These are phyloP conservation scores for Rosa hybrid DNA, from an alignment of 331 rosid species.

Conservation along the genomic window DNA sequence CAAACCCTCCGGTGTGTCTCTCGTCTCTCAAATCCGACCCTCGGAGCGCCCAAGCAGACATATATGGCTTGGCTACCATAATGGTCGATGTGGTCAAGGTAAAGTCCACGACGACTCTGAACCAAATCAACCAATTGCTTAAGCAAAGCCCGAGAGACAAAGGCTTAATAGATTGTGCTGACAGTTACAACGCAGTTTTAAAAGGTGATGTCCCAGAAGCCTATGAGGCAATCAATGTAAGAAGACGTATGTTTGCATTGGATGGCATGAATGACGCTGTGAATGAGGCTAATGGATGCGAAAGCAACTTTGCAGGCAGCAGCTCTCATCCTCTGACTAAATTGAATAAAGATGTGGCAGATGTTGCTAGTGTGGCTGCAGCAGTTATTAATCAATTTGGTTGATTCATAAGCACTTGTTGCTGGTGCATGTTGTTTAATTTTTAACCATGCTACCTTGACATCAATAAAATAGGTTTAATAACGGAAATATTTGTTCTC, in stretches of 20 bases:
- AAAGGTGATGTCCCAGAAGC: neutral
- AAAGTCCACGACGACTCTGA: conserved; percentile 21
- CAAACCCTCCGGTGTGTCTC: conserved; percentile 36
- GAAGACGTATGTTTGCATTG: neutral
- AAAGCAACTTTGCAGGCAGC: too few species aligned
- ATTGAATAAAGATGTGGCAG: too few species aligned
- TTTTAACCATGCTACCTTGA: too few species aligned
- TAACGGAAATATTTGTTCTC: too few species aligned
- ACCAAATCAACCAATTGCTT: conserved; percentile 23
- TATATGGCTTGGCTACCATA: conserved; percentile 1
- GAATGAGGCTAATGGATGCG: neutral
- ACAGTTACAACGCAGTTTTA: neutral
- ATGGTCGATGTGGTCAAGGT: conserved; percentile 31
- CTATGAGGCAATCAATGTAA: neutral
- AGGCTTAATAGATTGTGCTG: neutral
- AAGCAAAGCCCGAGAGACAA: neutral
- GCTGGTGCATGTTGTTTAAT: too few species aligned
- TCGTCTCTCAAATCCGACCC: conserved; percentile 40
- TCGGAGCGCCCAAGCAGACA: neutral
- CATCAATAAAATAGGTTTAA: too few species aligned
- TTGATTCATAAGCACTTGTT: too few species aligned
- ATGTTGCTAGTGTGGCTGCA: too few species aligned
- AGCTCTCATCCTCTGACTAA: neutral
- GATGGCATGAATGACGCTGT: neutral
- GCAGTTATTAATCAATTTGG: too few species aligned